Evolutionary conservation across 805 yeast species (phyloP), one percentile per base, ranked within the genome.

Genomic region (Candida railenensis): DNA sequence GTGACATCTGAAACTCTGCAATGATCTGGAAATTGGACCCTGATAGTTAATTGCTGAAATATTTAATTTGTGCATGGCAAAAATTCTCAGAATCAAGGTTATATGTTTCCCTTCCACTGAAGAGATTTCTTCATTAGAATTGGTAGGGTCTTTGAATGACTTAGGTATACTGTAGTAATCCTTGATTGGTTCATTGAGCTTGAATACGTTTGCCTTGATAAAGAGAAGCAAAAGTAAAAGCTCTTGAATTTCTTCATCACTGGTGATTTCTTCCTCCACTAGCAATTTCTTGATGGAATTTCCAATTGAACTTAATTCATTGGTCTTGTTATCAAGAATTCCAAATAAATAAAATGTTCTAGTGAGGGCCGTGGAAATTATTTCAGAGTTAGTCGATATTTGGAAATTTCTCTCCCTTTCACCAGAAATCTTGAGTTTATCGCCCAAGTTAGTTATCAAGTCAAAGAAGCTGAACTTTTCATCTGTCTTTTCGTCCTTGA

Each of bases 1-100:
- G 46, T 81, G 80, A 16, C 89, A 83, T 57, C 90, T 77, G 61
- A 85, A 86, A 38, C 81, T 77, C 42, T 87, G 69, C 32, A 88
- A 68, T 34, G 80, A 76, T 53, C 84, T 78, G 15, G 89, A 86
- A 30, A 89, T 71, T 12, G 89, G 90, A 2, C 91, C 91, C 39
- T 77, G 76, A 65, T 80, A 83, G 42, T 77, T 79, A 34, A 71
- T 71, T 22, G 80, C 80, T 39, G 69, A 53, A 25, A 70, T 63
- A 34, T 67, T 59, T 38, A 71, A 57, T 49, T 58, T 66, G 43
- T 61, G 67, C 34, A 71, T 51, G 2, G 76, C 62, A 38, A 72
- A 64, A 4, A 73, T 52, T 46, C 73, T 56, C 2, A 75, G 63
- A n/a, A 71, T 57, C 32, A 72, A 53, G 3, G 67, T 56, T 2